A percentile compares a stretch with the other conserved stretches of the same genome.
Evolutionary conservation across 805 yeast genomes (phyloP).

Genomic region (Cyberlindnera mississippiensis): DNA sequence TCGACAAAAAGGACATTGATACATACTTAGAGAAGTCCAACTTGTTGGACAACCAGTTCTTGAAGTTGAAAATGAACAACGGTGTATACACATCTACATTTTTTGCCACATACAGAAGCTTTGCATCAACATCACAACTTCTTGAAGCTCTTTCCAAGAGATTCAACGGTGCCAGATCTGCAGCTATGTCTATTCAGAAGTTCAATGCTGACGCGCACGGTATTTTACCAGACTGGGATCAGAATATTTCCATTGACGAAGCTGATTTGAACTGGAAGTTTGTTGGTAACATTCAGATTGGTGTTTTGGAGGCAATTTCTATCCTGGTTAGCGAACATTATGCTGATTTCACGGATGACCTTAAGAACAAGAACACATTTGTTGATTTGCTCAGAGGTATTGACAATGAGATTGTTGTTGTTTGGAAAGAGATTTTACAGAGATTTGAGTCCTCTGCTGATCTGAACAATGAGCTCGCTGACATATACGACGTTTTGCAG

Average conservation of each 20-base stretch:
- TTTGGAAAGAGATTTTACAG: conserved; percentile 42
- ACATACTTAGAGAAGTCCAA: conserved; percentile 33
- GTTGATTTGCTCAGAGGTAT: conserved; percentile 62
- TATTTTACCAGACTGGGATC: conserved; percentile 58
- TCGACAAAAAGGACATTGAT: conserved; percentile 41
- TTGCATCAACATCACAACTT: conserved; percentile 52
- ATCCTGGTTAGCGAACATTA: conserved; percentile 71
- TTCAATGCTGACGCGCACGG: conserved; percentile 23
- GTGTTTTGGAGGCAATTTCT: conserved; percentile 71
- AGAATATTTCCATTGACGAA: conserved; percentile 32
- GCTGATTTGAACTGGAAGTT: conserved; percentile 58
- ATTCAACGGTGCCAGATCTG: conserved; percentile 59
- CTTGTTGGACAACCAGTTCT: conserved; percentile 36
- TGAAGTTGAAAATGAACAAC: conserved; percentile 56
- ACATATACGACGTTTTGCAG: conserved; percentile 29
- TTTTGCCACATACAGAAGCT: conserved; percentile 65
- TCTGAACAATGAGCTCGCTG: conserved; percentile 27
- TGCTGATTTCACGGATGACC: conserved; percentile 67
- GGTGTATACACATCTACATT: conserved; percentile 62
- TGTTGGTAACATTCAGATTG: conserved; percentile 75
- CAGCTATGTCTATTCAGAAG: conserved; percentile 49
- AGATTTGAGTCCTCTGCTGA: conserved; percentile 21
- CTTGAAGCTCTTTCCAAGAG: conserved; percentile 51
- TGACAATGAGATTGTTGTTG: conserved; percentile 57
- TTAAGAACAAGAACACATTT: conserved; percentile 53